phyloP scores from a whole-genome alignment of 2,329 filamentous ascomycete genomes.

The Botrytis aclada region DNA sequence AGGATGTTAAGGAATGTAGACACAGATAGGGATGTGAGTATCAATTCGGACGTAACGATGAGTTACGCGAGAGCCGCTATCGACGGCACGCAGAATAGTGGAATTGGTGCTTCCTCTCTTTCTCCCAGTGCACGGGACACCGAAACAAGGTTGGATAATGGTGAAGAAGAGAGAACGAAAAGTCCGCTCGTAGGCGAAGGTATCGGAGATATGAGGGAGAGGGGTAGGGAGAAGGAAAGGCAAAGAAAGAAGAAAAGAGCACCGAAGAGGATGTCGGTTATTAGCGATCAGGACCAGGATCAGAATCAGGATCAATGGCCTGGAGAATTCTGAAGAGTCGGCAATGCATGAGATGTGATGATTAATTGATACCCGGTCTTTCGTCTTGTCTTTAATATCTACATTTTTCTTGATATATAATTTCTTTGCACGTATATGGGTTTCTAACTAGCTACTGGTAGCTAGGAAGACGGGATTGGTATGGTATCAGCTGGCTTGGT shows the following conservation, averaged over 20 bases:
- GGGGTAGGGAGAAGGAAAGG: not conserved
- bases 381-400: not conserved
- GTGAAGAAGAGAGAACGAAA: not conserved
- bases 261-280: not conserved
- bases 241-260: not conserved
- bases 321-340: slow-evolving; percentile 1
- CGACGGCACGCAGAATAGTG: slow-evolving; percentile 3
- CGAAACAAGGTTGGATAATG: not conserved
- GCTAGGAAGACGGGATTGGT: not conserved
- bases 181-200: not conserved
- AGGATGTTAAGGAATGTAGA: not conserved
- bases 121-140: not conserved
- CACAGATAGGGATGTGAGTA: not conserved
- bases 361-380: not conserved
- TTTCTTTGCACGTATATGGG: not conserved
- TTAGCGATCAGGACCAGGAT: not conserved
- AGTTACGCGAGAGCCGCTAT: slow-evolving; percentile 4
- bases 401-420: not conserved
- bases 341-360: not conserved
- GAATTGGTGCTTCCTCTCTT: not conserved
- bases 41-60: not conserved
- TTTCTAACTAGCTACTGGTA: not conserved
- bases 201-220: not conserved
- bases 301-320: slow-evolving; percentile 8
- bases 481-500: not conserved